Conservation (phyloP, 2,329 filamentous ascomycete species). For the Monosporascus sp. region DNA sequence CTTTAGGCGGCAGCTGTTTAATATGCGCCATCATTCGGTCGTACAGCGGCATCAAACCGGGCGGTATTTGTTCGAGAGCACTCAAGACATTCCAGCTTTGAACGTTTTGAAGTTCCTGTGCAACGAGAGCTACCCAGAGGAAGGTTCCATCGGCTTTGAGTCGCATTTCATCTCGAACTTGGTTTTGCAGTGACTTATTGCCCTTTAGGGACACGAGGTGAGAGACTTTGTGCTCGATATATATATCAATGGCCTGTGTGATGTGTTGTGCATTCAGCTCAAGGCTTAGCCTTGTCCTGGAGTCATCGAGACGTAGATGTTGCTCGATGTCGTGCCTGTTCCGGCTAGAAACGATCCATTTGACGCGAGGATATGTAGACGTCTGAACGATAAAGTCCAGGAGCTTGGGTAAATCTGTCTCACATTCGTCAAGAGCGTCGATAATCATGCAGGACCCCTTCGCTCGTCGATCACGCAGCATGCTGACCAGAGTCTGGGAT, state of each 20-base stretch:
- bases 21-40: no score
- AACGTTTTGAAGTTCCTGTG: constrained; percentile 25
- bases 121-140: constrained; percentile 39
- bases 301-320: constrained; percentile 11
- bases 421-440: constrained; percentile 44
- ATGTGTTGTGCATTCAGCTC: constrained; percentile 31
- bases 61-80: no score
- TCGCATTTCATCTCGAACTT: not conserved
- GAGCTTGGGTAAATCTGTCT: constrained; percentile 21
- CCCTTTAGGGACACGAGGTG: not conserved
- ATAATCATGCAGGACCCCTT: constrained; percentile 32
- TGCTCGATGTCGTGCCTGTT: constrained; percentile 33
- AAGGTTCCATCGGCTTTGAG: constrained; percentile 35
- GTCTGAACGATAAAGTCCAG: constrained; percentile 29
- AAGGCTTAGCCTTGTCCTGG: constrained; percentile 22
- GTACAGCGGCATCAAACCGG: no score
- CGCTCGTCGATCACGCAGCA: constrained; percentile 23
- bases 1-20: no score
- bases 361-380: constrained; percentile 22
- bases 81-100: no score
- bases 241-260: constrained; percentile 30
- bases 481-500: constrained; percentile 13
- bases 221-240: constrained; percentile 31
- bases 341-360: constrained; percentile 41
- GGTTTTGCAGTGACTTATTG: not conserved